These are phyloP conservation scores for Pelargonium fulgidum DNA, from an alignment of 441 rosid species.

Conservation along the genomic window DNA sequence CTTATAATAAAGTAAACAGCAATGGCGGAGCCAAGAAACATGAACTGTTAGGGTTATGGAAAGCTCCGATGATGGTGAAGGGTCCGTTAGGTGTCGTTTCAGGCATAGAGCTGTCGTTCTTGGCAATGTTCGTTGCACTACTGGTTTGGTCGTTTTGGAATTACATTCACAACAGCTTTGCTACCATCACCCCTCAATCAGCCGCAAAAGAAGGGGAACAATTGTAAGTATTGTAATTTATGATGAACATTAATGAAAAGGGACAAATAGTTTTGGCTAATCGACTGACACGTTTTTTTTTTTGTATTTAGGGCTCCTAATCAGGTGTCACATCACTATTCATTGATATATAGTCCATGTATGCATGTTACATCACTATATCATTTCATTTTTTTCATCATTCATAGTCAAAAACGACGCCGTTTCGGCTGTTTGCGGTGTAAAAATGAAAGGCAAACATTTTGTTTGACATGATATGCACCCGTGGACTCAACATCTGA, in stretches of 20 bases:
- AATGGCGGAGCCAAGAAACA: not conserved
- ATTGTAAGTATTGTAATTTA: constrained; percentile 29
- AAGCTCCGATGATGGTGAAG: constrained; percentile 43
- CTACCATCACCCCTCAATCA: constrained; percentile 21
- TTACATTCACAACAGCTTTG: constrained; percentile 29
- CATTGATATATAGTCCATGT: too few relatives aligned
- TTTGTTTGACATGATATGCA: too few relatives aligned
- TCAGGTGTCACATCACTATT: too few relatives aligned
- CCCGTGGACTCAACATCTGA: too few relatives aligned
- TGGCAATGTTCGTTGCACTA: constrained; percentile 44
- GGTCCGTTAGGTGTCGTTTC: constrained; percentile 65
- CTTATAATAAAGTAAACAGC: not conserved
- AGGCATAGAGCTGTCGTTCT: constrained; percentile 37
- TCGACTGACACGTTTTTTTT: not conserved
- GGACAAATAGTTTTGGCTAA: too few relatives aligned
- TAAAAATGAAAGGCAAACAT: too few relatives aligned
- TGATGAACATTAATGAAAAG: too few relatives aligned
- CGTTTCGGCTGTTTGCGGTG: too few relatives aligned
- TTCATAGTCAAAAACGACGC: too few relatives aligned
- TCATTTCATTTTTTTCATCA: too few relatives aligned
- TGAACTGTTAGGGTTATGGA: constrained; percentile 22
- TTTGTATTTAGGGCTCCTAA: too few relatives aligned
- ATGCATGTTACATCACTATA: too few relatives aligned
- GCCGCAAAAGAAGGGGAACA: constrained; percentile 15
- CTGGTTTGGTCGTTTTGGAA: constrained; percentile 46